These are phyloP conservation scores for Sphaerulina musiva DNA, from an alignment of 2,329 filamentous ascomycete species.

Conservation along the genomic window DNA sequence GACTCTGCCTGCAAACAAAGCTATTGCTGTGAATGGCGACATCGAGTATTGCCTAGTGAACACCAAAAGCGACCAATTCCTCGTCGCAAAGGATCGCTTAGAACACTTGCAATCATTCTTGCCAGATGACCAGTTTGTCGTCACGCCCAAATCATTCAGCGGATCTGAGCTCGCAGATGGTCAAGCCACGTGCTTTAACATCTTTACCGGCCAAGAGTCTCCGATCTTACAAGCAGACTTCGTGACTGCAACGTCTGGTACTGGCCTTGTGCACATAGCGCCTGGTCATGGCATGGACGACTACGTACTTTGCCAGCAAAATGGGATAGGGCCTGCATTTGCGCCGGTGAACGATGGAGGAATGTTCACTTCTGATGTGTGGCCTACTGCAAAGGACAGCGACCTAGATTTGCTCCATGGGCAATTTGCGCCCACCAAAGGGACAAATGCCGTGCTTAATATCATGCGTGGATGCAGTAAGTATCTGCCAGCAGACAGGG, in stretches of 20 bases:
- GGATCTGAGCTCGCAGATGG: slow-evolving; percentile 58
- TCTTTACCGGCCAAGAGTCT: slow-evolving; percentile 45
- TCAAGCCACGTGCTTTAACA: slow-evolving; percentile 24
- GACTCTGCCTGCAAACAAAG: slow-evolving; percentile 89
- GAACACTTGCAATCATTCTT: slow-evolving; percentile 49
- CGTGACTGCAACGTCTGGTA: slow-evolving; percentile 82
- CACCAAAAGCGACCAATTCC: slow-evolving; percentile 40
- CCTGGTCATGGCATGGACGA: slow-evolving; percentile 97
- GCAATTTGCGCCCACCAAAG: slow-evolving; percentile 63
- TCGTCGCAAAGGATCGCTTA: slow-evolving; percentile 67
- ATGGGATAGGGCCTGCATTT: slow-evolving; percentile 62
- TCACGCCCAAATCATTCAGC: slow-evolving; percentile 52
- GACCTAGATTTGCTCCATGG: slow-evolving; percentile 52
- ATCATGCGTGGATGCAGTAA: slow-evolving; percentile 49
- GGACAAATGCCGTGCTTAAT: slow-evolving; percentile 62
- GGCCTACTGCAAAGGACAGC: slow-evolving; percentile 52
- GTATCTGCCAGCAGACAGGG: slow-evolving; percentile 10
- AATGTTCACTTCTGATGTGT: slow-evolving; percentile 70
- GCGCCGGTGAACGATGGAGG: slow-evolving; percentile 81
- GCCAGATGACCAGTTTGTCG: slow-evolving; percentile 38
- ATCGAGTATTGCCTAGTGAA: slow-evolving; percentile 56
- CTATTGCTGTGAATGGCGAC: slow-evolving; percentile 72
- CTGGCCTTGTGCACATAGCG: slow-evolving; percentile 88
- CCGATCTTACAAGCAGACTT: slow-evolving; percentile 76
- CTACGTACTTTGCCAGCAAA: slow-evolving; percentile 69